Evolutionary conservation across 148 eudicot genomes (phyloP).

Genomic region (Limonium bicolor): DNA sequence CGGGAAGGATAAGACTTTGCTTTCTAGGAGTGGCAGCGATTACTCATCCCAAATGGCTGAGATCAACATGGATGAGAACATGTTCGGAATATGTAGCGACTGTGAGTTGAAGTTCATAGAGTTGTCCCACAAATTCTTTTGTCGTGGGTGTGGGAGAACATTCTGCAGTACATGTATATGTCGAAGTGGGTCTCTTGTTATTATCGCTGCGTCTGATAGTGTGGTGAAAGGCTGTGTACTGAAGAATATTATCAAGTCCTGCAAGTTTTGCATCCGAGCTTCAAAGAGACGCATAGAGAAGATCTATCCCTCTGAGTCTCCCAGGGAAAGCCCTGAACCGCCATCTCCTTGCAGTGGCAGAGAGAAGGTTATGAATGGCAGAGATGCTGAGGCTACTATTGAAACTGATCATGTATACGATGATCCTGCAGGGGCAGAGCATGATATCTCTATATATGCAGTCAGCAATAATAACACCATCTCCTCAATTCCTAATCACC

Average conservation of each 20-base stretch:
- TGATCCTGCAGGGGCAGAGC: conserved; percentile 9
- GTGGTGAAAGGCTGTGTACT: conserved; percentile 9
- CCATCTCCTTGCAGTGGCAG: conserved; percentile 29
- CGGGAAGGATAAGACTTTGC: conserved; percentile 49
- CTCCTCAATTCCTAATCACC: conserved; percentile 15
- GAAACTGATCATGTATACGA: conserved; percentile 26
- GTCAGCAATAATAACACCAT: conserved; percentile 14
- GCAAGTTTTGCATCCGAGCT: conserved; percentile 46
- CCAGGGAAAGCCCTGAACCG: conserved; percentile 57
- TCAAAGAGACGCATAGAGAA: conserved; percentile 41
- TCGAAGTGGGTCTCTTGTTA: conserved; percentile 20
- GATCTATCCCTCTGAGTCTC: conserved; percentile 67
- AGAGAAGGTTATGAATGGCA: conserved; percentile 15
- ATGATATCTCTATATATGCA: conserved; percentile 8
- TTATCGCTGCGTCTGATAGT: conserved; percentile 18
- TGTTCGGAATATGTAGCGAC: conserved; percentile 13
- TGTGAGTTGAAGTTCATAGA: conserved; percentile 23
- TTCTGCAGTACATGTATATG: conserved; percentile 51
- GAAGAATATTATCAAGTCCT: conserved; percentile 29
- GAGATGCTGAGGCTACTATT: background rate
- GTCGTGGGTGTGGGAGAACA: conserved; percentile 41
- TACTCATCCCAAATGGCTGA: conserved; percentile 8
- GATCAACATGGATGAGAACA: conserved; percentile 21
- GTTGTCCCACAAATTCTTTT: conserved; percentile 25
- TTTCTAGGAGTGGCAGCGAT: conserved; percentile 30